Evolutionary conservation across 2,329 filamentous ascomycete genomes (phyloP).

Genomic region (Colletotrichum sansevieriae): DNA sequence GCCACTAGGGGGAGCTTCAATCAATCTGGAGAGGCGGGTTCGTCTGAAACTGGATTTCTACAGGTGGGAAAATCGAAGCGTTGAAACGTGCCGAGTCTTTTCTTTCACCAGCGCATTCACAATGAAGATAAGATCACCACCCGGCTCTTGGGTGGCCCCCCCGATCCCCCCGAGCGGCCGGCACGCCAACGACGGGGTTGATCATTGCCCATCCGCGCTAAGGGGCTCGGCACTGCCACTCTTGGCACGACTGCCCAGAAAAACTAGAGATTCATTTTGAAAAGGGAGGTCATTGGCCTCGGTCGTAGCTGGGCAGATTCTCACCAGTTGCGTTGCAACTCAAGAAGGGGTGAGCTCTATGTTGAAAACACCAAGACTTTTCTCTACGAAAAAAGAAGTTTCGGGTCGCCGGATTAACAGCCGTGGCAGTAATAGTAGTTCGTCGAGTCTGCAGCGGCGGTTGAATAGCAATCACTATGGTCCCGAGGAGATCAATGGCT

Average conservation of each 20-base stretch:
- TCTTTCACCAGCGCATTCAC: background rate
- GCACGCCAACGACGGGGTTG: slow-evolving; percentile 6
- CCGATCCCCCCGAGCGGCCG: background rate
- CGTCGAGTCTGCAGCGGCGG: background rate
- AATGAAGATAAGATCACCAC: slow-evolving; percentile 23
- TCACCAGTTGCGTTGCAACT: background rate
- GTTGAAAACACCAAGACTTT: slow-evolving; percentile 11
- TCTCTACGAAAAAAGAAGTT: background rate
- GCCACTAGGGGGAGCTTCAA: background rate
- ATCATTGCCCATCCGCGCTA: slow-evolving; percentile 30
- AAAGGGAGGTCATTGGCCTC: background rate
- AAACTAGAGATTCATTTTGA: slow-evolving; percentile 34
- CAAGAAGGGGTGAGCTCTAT: background rate
- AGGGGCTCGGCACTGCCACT: slow-evolving; percentile 36
- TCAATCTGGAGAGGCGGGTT: slow-evolving; percentile 4
- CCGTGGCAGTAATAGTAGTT: background rate
- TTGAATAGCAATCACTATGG: no score
- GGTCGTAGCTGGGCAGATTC: background rate
- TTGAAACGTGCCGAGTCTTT: slow-evolving; percentile 30
- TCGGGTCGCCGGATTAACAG: background rate
- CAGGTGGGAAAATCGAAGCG: slow-evolving; percentile 31
- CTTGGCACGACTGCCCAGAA: slow-evolving; percentile 33
- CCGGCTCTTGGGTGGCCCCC: background rate
- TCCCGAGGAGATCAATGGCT: no score
- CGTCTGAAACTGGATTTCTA: slow-evolving; percentile 5